phyloP scores from a whole-genome alignment of 768 basidiomycete species.

The Lentinula sp. region DNA sequence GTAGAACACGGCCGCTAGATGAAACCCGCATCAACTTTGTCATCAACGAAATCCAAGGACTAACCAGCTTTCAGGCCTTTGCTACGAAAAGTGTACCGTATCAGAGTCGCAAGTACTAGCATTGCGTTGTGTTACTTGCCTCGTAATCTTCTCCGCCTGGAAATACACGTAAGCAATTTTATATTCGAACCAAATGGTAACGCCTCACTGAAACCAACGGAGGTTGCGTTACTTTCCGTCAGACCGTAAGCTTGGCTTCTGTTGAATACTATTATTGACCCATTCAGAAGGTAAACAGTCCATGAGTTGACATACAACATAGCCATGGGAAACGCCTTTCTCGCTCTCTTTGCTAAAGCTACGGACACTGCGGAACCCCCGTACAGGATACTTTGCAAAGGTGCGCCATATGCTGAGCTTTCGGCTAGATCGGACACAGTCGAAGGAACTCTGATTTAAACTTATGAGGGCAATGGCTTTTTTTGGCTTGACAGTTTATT shows the following conservation, averaged over 20 bases:
- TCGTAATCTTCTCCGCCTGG: slow-evolving; percentile 2
- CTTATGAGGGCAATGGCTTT: neutral
- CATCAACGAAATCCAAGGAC: neutral
- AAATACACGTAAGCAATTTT: neutral
- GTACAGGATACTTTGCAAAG: neutral
- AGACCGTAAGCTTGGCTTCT: slow-evolving; percentile 7
- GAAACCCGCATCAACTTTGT: neutral
- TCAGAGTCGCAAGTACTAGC: slow-evolving; percentile 13
- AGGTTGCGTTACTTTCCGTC: slow-evolving; percentile 8
- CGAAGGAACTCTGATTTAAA: neutral
- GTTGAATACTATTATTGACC: neutral
- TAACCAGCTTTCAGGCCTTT: neutral
- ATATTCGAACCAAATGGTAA: neutral
- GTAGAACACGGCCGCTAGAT: slow-evolving; percentile 27
- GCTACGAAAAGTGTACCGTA: neutral
- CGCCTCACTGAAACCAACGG: slow-evolving; percentile 4
- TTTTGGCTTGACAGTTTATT: neutral
- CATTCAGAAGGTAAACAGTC: neutral
- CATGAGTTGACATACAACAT: slow-evolving; percentile 2
- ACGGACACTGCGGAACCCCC: neutral
- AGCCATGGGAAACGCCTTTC: slow-evolving; percentile 3
- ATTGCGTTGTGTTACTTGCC: neutral
- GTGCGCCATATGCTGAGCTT: neutral
- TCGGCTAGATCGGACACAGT: slow-evolving; percentile 1
- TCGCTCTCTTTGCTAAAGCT: neutral